Base-by-base conservation (phyloP, 2,329 filamentous ascomycete species). In the Colletotrichum horii region DNA sequence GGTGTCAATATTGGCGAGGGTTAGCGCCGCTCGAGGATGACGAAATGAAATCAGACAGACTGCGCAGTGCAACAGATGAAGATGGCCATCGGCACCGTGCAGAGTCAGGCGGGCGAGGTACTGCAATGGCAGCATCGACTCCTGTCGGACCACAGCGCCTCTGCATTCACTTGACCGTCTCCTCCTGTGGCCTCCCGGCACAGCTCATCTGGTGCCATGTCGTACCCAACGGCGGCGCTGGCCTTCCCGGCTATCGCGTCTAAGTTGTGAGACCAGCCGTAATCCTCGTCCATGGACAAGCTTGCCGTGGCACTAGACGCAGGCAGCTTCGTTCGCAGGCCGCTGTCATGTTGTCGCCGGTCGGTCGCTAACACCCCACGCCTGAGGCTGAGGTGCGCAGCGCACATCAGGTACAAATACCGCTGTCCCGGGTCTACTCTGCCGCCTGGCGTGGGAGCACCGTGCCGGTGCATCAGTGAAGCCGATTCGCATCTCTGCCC, bases 381-480 rank as follows among this genome's bases (percentile, higher is more conserved):
- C 62, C 26, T 64, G 73, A 75, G 73, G 73, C 73, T 72, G 62
- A 75, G 62, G 32, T 64, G 73, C 62, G 56, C 32, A 66, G 38
- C 52, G 26, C 62, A 38, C 56, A 32, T 67, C 72, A 75, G 68
- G 68, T 58, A 71, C 72, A 71, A 66, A 67, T 55, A 66, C 72
- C 72, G 28, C 61, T 32, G 61, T 71, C 52, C 38, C 68, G 68
- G 72, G 60, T 66, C 66, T 34, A 60, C 38, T 66, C 66, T 34
- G 52, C 38, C 24, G 36, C 38, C 43, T 19, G 36, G 26, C 61
- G 61, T 66, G 56, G 72, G 62, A 52, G 24, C 61, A n/a, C 30
- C 28, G 12, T 56, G 36, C 62, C 30, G 36, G 30, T 55, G 30
- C 38, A 15, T 65, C 66, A 30, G 22, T 64, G 36, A 64, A 43